Conservation (phyloP, 2,329 filamentous ascomycete genomes). For the Trichoderma sp. region DNA sequence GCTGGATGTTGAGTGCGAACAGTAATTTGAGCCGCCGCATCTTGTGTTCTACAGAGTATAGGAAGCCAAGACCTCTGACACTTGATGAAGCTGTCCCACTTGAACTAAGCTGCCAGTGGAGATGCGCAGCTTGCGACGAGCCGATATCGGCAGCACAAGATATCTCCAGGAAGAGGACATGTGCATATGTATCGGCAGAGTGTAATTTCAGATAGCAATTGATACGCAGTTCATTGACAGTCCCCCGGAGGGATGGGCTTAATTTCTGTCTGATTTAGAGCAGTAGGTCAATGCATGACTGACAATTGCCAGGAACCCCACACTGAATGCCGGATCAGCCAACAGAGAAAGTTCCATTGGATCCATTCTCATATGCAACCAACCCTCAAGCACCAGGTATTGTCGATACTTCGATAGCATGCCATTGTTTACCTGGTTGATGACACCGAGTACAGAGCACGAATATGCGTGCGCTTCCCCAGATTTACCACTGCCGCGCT, state of each 20-base stretch:
- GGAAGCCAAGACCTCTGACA: neutral
- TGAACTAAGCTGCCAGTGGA: neutral
- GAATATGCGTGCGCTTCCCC: neutral
- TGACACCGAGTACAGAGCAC: neutral
- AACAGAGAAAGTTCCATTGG: neutral
- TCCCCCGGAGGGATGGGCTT: neutral
- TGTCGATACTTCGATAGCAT: neutral
- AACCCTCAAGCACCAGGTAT: neutral
- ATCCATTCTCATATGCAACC: neutral
- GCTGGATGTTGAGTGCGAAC: neutral
- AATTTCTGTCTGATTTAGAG: neutral
- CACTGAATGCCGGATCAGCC: neutral
- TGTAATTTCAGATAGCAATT: neutral
- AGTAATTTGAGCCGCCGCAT: neutral
- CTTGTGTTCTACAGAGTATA: neutral
- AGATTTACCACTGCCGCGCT: neutral
- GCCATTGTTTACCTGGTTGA: neutral
- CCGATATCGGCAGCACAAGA: slow-evolving; percentile 11
- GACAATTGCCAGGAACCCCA: neutral
- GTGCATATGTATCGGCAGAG: neutral
- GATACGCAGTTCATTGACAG: neutral
- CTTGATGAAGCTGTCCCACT: neutral
- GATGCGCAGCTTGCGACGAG: slow-evolving; percentile 2
- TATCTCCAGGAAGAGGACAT: neutral
- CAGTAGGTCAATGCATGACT: neutral